Conservation (phyloP, 768 basidiomycete species). For the Hericium erinaceus region DNA sequence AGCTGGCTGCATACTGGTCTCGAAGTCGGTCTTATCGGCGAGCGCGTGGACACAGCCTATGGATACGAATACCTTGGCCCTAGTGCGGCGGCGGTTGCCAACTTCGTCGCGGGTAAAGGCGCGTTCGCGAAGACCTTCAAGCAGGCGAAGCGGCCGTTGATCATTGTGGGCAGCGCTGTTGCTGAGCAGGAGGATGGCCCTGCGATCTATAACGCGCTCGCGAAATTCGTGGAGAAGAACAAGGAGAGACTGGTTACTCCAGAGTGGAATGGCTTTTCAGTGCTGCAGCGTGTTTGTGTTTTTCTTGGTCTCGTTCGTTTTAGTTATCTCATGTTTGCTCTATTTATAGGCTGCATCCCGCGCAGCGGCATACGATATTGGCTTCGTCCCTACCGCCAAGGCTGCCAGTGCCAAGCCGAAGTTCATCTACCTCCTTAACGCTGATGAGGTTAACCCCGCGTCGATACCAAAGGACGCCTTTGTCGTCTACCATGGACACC, state of each 20-base stretch:
- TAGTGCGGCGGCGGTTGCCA: conserved; percentile 62
- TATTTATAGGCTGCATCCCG: conserved; percentile 71
- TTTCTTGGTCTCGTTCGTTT: not conserved
- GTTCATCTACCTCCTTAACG: conserved; percentile 94
- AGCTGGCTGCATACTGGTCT: conserved; percentile 83
- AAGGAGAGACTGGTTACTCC: conserved; percentile 67
- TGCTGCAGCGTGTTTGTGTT: conserved; percentile 76
- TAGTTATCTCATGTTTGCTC: not conserved
- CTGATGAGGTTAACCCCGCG: conserved; percentile 85
- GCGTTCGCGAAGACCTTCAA: conserved; percentile 82
- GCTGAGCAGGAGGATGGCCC: conserved; percentile 79
- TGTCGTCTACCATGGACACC: conserved; percentile 98
- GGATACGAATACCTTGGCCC: conserved; percentile 87
- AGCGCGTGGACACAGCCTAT: conserved; percentile 85
- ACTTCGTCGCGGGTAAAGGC: conserved; percentile 71
- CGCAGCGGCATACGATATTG: conserved; percentile 89
- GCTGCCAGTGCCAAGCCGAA: conserved; percentile 75
- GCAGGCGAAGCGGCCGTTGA: conserved; percentile 81
- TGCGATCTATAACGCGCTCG: conserved; percentile 65
- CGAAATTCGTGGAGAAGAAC: conserved; percentile 74
- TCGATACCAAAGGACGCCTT: conserved; percentile 88
- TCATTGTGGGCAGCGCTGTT: conserved; percentile 86
- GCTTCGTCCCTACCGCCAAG: conserved; percentile 79
- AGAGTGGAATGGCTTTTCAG: conserved; percentile 93
- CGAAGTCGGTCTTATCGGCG: conserved; percentile 85